Conservation (phyloP, 768 basidiomycete genomes). For the Candolleomyces eurysporus region DNA sequence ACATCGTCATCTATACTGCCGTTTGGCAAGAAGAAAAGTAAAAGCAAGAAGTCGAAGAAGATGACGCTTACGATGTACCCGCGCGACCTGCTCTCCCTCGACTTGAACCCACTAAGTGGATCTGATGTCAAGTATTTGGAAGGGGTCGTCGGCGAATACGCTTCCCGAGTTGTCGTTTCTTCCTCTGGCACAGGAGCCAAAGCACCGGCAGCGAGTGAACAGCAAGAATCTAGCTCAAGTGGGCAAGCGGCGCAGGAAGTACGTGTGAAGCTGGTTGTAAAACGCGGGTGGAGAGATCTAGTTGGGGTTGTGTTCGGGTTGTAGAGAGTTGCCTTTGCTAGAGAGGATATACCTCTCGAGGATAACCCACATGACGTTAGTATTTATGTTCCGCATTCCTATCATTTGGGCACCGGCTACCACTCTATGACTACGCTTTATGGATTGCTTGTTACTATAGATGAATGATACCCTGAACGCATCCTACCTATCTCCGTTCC, state of each 20-base stretch:
- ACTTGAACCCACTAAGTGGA: constrained; percentile 70
- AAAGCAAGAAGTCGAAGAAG: constrained; percentile 18
- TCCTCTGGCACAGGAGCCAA: constrained; percentile 34
- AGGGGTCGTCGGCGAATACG: constrained; percentile 73
- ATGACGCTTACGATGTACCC: constrained; percentile 44
- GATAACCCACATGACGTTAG: too few species aligned
- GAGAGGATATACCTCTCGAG: neutral
- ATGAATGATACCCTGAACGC: too few species aligned
- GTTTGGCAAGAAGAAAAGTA: constrained; percentile 1
- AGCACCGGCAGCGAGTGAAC: neutral
- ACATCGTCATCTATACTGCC: neutral
- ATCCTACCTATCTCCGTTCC: too few species aligned
- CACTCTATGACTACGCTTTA: too few species aligned
- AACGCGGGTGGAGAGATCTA: constrained; percentile 51
- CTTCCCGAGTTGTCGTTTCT: constrained; percentile 24
- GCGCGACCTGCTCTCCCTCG: constrained; percentile 64
- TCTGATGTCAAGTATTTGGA: constrained; percentile 74
- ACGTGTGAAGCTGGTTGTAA: constrained; percentile 36
- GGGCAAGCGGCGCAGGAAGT: constrained; percentile 41
- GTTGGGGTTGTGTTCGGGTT: constrained; percentile 47
- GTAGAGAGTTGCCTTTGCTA: neutral
- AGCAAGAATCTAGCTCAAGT: neutral
- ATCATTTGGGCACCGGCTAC: too few species aligned
- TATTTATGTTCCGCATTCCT: too few species aligned
- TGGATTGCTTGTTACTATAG: too few species aligned